Percentiles rank a stretch among this genome's conserved stretches.
Conservation (phyloP, 169 alveolate species). For the Theileria annulata region DNA sequence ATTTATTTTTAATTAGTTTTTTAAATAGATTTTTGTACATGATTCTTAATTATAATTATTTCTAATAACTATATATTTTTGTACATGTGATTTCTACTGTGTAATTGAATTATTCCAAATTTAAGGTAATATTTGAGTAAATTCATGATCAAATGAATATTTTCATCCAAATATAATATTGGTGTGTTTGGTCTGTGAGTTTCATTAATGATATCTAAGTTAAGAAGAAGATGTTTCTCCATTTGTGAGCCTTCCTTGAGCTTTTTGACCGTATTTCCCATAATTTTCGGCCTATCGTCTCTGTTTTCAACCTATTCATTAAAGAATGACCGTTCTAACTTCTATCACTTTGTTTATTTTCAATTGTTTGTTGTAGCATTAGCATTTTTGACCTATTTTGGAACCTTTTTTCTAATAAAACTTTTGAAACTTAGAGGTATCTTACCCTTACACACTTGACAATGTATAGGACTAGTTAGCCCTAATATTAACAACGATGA, state of each 20-base stretch:
- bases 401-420: slow-evolving; percentile 3
- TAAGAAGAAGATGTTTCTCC: not conserved
- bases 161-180: not conserved
- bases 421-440: slow-evolving; percentile 8
- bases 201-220: not conserved
- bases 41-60: not conserved
- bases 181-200: not conserved
- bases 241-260: slow-evolving; percentile 12
- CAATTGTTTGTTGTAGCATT: not conserved
- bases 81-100: no score
- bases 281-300: slow-evolving; percentile 26
- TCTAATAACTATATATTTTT: not conserved
- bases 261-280: not conserved
- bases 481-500: slow-evolving; percentile 21
- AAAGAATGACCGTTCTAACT: not conserved
- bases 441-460: not conserved
- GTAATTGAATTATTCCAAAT: no score
- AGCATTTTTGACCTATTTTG: not conserved
- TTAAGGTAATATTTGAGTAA: not conserved
- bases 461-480: slow-evolving; percentile 26
- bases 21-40: not conserved
- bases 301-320: not conserved
- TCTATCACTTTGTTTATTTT: not conserved
- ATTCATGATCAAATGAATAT: no score
- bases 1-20: not conserved